Evolutionary conservation across 352 stramenopile genomes (phyloP), one percentile per base, ranked within the genome.

Genomic region (Paralagenidium karlingii): DNA sequence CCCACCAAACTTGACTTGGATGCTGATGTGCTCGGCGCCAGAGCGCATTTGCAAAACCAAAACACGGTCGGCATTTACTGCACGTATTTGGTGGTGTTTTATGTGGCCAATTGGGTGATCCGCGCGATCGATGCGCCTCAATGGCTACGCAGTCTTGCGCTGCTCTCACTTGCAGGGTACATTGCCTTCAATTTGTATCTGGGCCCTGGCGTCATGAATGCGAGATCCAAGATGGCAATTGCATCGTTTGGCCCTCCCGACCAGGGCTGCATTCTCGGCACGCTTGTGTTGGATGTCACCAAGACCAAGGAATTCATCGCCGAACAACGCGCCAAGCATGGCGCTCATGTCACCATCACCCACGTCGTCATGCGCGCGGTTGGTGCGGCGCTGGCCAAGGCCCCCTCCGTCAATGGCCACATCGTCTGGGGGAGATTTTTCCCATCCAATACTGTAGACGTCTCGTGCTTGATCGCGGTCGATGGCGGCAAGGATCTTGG

Each of bases 401-500:
- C 67, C 5, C 74, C 69, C 9, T 71, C 61, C 0, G 56, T 87
- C 22, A 88, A 88, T 42, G 70, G 70, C 43, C 61, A 85, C 53
- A 56, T 83, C 30, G 58, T 86, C 9, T 77, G 79, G 16, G 73
- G 68, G 29, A 80, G 60, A 29, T 83, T 79, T 30, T 83, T 81
- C 51, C 59, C 55, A 2, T 62, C 68, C 1, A 53, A 59, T n/a
- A 79, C 57, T 0, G 62, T 80, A 26, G 73, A 83, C 33, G 57
- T 86, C 18, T 82, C 71, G 40, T 86, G 63, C 24, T 44, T 83
- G 15, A 65, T 82, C 15, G 63, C 68, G 6, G 55, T 82, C 1
- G 63, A 55, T 13, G 58, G 58, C 16, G 68, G 68, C 25, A 78
- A 82, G 30, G 67, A 84, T 24, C 47, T 84, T 13, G 65, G 67